These are phyloP conservation scores for Mortierella sp. DNA, from an alignment of 371 early-diverging fungal genomes.

Conservation along the genomic window DNA sequence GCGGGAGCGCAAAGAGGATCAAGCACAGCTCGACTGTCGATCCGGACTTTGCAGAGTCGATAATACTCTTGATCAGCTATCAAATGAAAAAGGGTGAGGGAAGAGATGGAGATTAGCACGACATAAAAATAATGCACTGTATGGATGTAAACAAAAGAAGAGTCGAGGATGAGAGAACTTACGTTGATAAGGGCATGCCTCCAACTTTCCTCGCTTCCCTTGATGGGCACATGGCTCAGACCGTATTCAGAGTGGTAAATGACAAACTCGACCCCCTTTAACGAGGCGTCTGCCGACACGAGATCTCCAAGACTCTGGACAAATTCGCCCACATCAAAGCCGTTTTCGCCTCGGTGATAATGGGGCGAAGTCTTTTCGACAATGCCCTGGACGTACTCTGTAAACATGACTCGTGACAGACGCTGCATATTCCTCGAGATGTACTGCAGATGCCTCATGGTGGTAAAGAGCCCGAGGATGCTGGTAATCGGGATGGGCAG, in stretches of 20 bases:
- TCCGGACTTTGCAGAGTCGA: slow-evolving; percentile 69
- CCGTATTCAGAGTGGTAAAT: slow-evolving; percentile 71
- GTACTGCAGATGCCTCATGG: slow-evolving; percentile 55
- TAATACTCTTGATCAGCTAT: slow-evolving; percentile 68
- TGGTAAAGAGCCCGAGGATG: slow-evolving; percentile 49
- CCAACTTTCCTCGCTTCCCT: slow-evolving; percentile 70
- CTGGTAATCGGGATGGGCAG: slow-evolving; percentile 55
- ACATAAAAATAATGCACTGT: not conserved
- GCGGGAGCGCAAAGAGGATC: slow-evolving; percentile 42
- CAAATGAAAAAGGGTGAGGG: not conserved
- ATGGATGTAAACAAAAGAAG: not conserved
- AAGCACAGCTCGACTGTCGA: slow-evolving; percentile 73
- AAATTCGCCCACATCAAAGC: slow-evolving; percentile 74
- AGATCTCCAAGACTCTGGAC: slow-evolving; percentile 75
- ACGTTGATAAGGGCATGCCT: slow-evolving; percentile 71
- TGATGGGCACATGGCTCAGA: slow-evolving; percentile 66
- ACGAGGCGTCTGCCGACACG: slow-evolving; percentile 71
- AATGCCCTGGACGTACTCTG: slow-evolving; percentile 55
- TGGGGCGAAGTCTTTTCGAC: slow-evolving; percentile 57
- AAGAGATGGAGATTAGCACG: not conserved
- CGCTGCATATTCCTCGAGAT: slow-evolving; percentile 56
- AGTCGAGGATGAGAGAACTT: slow-evolving; percentile 50
- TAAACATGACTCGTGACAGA: slow-evolving; percentile 54
- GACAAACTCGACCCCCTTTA: slow-evolving; percentile 69
- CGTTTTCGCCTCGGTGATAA: slow-evolving; percentile 53